These are phyloP conservation scores for Hypoxylon sp. DNA, from an alignment of 2,329 filamentous ascomycete genomes.

Conservation along the genomic window DNA sequence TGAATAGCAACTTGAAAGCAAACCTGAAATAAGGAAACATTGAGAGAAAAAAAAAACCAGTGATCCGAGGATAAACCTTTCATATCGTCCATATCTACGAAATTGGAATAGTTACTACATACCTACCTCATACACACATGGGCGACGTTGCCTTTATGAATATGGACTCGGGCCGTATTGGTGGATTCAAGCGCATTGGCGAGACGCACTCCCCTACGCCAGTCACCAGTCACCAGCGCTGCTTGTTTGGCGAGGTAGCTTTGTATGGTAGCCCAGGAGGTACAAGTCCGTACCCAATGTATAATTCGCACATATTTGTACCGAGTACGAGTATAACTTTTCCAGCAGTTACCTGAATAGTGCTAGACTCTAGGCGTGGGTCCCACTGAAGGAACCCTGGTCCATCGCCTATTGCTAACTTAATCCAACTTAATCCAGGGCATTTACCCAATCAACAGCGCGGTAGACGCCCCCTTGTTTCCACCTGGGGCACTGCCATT, in stretches of 20 bases:
- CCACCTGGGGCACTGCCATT: conserved; percentile 33
- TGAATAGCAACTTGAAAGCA: conserved; percentile 4
- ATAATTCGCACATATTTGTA: conserved; percentile 12
- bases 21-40: not conserved
- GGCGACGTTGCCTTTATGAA: not conserved
- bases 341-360: conserved; percentile 38
- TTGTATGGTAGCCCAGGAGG: not conserved
- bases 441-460: conserved; percentile 19
- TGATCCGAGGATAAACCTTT: not conserved
- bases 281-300: not conserved
- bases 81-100: conserved; percentile 1
- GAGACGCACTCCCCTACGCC: conserved; percentile 8
- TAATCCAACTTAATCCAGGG: conserved; percentile 21
- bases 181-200: conserved; percentile 26
- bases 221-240: not conserved
- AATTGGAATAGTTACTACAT: not conserved
- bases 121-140: not conserved
- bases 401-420: conserved; percentile 31
- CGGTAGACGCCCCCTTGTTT: conserved; percentile 22
- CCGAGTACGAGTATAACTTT: conserved; percentile 24
- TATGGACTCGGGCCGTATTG: conserved; percentile 30
- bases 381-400: conserved; percentile 34
- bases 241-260: conserved; percentile 6
- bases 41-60: not conserved
- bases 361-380: conserved; percentile 26